Percentiles rank a stretch among this genome's conserved stretches.
Conservation (phyloP, 768 basidiomycete genomes). For the Astraeus odoratus region DNA sequence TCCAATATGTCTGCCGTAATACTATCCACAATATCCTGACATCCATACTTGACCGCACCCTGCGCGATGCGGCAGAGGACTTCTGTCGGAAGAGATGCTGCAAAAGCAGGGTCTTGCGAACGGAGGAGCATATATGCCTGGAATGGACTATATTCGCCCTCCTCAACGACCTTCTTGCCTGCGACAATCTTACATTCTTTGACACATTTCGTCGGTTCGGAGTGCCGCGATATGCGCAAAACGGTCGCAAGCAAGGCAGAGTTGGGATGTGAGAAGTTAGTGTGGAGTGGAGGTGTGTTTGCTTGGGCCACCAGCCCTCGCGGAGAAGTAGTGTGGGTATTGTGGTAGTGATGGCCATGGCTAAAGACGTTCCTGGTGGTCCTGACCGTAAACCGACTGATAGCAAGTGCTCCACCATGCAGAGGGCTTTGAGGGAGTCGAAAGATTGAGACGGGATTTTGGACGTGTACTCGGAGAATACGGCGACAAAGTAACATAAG, state of each 20-base stretch:
- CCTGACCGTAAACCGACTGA: slow-evolving; percentile 2
- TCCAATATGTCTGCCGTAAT: slow-evolving; percentile 36
- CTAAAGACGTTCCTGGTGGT: slow-evolving; percentile 8
- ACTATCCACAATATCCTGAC: slow-evolving; percentile 29
- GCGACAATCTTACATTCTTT: slow-evolving; percentile 8
- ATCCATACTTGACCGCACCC: slow-evolving; percentile 25
- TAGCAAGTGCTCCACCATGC: slow-evolving; percentile 7
- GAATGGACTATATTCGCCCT: slow-evolving; percentile 19
- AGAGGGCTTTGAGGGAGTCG: slow-evolving; percentile 16
- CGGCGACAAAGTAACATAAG: slow-evolving; percentile 73
- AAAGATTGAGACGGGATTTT: slow-evolving; percentile 20
- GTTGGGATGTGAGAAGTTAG: slow-evolving; percentile 4
- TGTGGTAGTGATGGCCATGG: neutral
- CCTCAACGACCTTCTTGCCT: slow-evolving; percentile 6
- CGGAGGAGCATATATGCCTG: slow-evolving; percentile 23
- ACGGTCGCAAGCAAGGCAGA: slow-evolving; percentile 20
- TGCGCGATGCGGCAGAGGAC: slow-evolving; percentile 25
- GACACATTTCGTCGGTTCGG: slow-evolving; percentile 14
- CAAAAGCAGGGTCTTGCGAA: slow-evolving; percentile 16
- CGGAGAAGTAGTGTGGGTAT: neutral
- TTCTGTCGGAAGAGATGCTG: slow-evolving; percentile 19
- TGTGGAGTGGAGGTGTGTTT: neutral
- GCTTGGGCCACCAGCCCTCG: neutral
- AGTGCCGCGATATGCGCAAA: slow-evolving; percentile 20
- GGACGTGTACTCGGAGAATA: slow-evolving; percentile 41